Percentiles rank a stretch among this genome's conserved stretches.
These are phyloP conservation scores for Fraxinus americana DNA, from an alignment of 257 asterid genomes.

Conservation along the genomic window DNA sequence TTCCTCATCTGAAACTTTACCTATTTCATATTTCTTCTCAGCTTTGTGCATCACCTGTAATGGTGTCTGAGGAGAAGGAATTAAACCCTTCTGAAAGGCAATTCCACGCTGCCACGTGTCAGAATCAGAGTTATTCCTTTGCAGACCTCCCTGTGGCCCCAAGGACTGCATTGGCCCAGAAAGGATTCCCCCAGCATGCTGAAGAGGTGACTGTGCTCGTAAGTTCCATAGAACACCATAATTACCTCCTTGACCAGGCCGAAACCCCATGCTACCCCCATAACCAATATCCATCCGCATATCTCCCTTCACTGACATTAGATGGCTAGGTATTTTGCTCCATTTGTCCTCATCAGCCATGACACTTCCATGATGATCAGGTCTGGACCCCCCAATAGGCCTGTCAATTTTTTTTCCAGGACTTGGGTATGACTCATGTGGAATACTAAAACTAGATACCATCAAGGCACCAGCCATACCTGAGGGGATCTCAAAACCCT, in stretches of 20 bases:
- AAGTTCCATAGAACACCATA: slow-evolving; percentile 65
- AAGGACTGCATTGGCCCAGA: slow-evolving; percentile 69
- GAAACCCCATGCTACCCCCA: slow-evolving; percentile 48
- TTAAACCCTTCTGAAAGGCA: slow-evolving; percentile 71
- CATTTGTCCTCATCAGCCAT: slow-evolving; percentile 67
- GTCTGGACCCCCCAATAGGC: slow-evolving; percentile 44
- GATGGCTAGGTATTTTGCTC: slow-evolving; percentile 60
- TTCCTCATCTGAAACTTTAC: slow-evolving; percentile 84
- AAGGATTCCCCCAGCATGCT: slow-evolving; percentile 54
- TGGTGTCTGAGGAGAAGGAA: slow-evolving; percentile 80
- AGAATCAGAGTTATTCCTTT: slow-evolving; percentile 70
- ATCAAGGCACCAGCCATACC: slow-evolving; percentile 50
- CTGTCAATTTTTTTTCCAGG: slow-evolving; percentile 64
- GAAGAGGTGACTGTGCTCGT: slow-evolving; percentile 54
- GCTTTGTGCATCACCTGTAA: slow-evolving; percentile 75
- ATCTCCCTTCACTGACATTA: slow-evolving; percentile 56
- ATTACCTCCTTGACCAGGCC: slow-evolving; percentile 64
- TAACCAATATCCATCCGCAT: slow-evolving; percentile 44
- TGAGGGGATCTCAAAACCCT: slow-evolving; percentile 51
- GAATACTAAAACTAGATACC: slow-evolving; percentile 31
- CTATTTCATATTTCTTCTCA: slow-evolving; percentile 82
- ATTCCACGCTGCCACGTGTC: slow-evolving; percentile 91
- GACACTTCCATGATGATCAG: slow-evolving; percentile 68
- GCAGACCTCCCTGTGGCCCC: slow-evolving; percentile 69
- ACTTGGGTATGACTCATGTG: slow-evolving; percentile 50